Evolutionary conservation across 192 early-diverging fungal species (phyloP).

Genomic region (Spizellomyces sp.): DNA sequence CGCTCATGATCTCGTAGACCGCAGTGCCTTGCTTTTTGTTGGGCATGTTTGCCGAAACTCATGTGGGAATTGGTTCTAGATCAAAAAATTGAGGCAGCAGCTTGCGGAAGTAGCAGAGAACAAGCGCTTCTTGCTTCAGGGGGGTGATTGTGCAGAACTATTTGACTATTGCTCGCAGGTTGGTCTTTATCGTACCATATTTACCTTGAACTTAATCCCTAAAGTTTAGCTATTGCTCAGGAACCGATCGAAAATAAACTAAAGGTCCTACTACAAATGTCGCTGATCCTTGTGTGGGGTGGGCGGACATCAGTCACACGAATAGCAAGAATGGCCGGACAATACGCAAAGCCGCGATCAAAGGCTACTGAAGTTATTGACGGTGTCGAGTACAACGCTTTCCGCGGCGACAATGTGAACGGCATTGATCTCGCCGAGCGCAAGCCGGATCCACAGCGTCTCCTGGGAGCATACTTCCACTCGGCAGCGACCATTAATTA

Average conservation of each 20-base stretch:
- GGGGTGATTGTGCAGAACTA: slow-evolving; percentile 98
- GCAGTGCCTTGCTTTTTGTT: background rate
- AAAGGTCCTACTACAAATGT: slow-evolving; percentile 97
- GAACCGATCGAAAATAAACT: slow-evolving; percentile 92
- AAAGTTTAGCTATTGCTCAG: slow-evolving; percentile 27
- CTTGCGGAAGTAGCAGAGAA: slow-evolving; percentile 87
- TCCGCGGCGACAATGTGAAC: slow-evolving; percentile 98
- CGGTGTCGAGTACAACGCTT: slow-evolving; percentile 82
- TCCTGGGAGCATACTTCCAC: slow-evolving; percentile 93
- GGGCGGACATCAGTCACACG: slow-evolving; percentile 89
- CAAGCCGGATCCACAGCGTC: slow-evolving; percentile 89
- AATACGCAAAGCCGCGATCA: slow-evolving; percentile 98
- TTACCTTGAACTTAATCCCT: background rate
- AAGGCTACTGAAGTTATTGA: slow-evolving; percentile 85
- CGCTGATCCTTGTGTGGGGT: slow-evolving; percentile 92
- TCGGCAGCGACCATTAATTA: slow-evolving; percentile 97
- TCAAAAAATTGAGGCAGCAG: slow-evolving; percentile 79
- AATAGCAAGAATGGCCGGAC: slow-evolving; percentile 97
- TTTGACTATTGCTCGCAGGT: slow-evolving; percentile 97
- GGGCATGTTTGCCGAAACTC: background rate
- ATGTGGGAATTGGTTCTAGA: slow-evolving; percentile 47
- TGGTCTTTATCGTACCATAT: slow-evolving; percentile 6
- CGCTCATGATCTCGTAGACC: background rate
- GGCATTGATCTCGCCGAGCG: slow-evolving; percentile 85
- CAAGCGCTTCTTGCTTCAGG: slow-evolving; percentile 93